Evolutionary conservation across 176 grass and related monocot species (phyloP), one percentile per base, ranked within the genome.

Genomic region (Tillandsia leiboldiana): DNA sequence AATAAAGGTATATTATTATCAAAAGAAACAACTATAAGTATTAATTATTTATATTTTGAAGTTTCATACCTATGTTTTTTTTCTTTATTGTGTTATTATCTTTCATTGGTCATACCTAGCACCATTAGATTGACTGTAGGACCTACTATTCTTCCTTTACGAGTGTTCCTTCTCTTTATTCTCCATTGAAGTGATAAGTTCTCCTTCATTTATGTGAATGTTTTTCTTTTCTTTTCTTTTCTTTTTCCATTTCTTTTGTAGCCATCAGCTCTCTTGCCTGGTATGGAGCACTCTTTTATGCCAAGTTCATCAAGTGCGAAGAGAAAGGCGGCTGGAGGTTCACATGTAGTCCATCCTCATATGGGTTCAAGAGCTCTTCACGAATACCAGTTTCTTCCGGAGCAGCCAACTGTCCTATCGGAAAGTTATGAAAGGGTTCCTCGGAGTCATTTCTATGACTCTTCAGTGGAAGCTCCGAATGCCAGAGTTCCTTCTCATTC

Each of bases 371-470:
- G 70, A n/a, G 74, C 87, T 70, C 82, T 83, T 68, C 86, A 71
- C 56, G 94, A 93, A 54, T 90, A 93, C 20, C 94, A 88, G 59
- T 99, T 99, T 83, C 77, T 99, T 69, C 87, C 94, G 15, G 84
- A 99, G 66, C 87, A 90, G 64, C 75, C 93, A 67, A 87, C 68
- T 64, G 75, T 50, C 53, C 20, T 12, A 42, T 69, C 66, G 28
- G 85, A 86, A 68, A 69, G 71, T 67, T 79, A 85, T 81, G 93
- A 97, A 67, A 82, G 80, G 77, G 74, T 72, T 67, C 73, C 71
- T 56, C 81, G 77, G 54, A 56, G 84, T 0, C 82, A 70, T 61
- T 83, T 75, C 22, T 93, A 87, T 80, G 84, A 93, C 71, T 66
- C 74, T 83, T 58, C 87, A 74, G n/a, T 68, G 11, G 83, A 91